These are phyloP conservation scores for Candida smagusa DNA, from an alignment of 1,139 yeast species.

Conservation along the genomic window DNA sequence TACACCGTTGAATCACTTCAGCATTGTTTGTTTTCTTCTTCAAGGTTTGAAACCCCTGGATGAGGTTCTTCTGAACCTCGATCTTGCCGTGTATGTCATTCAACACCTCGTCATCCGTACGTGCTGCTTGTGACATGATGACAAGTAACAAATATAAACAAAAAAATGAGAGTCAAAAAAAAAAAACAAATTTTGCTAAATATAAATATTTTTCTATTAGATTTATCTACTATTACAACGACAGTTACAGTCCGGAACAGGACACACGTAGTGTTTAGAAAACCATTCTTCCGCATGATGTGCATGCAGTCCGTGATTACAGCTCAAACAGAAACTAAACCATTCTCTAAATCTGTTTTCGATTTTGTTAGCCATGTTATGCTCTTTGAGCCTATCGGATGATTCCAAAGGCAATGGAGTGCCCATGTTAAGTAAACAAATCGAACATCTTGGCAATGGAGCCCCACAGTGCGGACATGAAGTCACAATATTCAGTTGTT, in stretches of 20 bases:
- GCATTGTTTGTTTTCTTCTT: constrained; percentile 75
- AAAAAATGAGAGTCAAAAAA: neutral
- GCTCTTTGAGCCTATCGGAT: constrained; percentile 15
- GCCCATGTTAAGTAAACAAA: constrained; percentile 81
- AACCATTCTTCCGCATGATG: constrained; percentile 97
- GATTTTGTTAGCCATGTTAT: constrained; percentile 17
- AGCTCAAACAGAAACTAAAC: constrained; percentile 88
- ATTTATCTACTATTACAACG: constrained; percentile 54
- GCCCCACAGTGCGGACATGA: constrained; percentile 85
- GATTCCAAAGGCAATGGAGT: constrained; percentile 53
- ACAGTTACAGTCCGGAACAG: constrained; percentile 91
- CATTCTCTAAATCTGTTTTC: constrained; percentile 55
- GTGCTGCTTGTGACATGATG: constrained; percentile 4
- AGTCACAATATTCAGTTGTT: constrained; percentile 24
- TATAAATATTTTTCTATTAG: neutral
- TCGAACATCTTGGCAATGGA: constrained; percentile 88
- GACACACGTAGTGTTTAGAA: constrained; percentile 79
- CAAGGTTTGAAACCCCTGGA: constrained; percentile 80
- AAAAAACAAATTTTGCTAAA: neutral
- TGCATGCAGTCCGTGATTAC: constrained; percentile 93
- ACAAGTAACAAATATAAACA: constrained; percentile 1
- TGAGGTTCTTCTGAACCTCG: constrained; percentile 82
- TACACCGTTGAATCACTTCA: constrained; percentile 86
- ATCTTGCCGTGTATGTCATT: constrained; percentile 76
- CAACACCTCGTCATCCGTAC: constrained; percentile 30